phyloP scores from a whole-genome alignment of 371 early-diverging fungal species.

The Mortierella sp. region DNA sequence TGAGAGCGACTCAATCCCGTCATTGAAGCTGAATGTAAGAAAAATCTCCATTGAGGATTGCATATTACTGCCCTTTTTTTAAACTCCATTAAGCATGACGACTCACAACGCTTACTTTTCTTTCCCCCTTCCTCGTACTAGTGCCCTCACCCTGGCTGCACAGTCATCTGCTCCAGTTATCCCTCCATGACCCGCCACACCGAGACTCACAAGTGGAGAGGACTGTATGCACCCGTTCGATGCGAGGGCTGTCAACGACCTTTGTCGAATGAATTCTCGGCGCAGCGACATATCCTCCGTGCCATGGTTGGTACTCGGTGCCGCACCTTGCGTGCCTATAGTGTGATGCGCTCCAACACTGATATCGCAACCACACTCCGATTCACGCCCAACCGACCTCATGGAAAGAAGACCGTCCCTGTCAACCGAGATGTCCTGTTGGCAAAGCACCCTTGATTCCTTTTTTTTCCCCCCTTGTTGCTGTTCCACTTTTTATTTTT shows the following conservation, averaged over 20 bases:
- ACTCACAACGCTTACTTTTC: background rate
- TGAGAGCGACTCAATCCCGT: too few relatives aligned
- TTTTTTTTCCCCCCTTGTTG: background rate
- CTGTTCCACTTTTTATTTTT: background rate
- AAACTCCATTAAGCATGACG: too few relatives aligned
- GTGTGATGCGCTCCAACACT: conserved; percentile 34
- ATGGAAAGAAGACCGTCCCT: conserved; percentile 37
- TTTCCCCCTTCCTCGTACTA: background rate
- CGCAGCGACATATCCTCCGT: conserved; percentile 35
- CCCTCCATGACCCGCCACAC: conserved; percentile 30
- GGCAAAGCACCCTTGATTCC: background rate
- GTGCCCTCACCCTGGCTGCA: conserved; percentile 25
- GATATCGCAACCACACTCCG: conserved; percentile 32
- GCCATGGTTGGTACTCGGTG: conserved; percentile 16
- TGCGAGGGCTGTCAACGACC: conserved; percentile 33
- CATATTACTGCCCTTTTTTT: too few relatives aligned
- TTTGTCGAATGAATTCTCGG: conserved; percentile 42
- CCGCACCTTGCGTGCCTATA: conserved; percentile 32
- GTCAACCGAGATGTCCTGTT: conserved; percentile 14
- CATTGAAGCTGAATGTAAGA: too few relatives aligned
- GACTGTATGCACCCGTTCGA: conserved; percentile 36
- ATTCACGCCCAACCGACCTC: conserved; percentile 35
- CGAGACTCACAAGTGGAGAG: conserved; percentile 29
- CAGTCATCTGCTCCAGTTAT: conserved; percentile 21
- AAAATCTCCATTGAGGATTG: too few relatives aligned